A percentile compares a stretch with the other conserved stretches of the same genome.
Conservation (phyloP, 2,329 filamentous ascomycete species). For the Trichoderma sp. region DNA sequence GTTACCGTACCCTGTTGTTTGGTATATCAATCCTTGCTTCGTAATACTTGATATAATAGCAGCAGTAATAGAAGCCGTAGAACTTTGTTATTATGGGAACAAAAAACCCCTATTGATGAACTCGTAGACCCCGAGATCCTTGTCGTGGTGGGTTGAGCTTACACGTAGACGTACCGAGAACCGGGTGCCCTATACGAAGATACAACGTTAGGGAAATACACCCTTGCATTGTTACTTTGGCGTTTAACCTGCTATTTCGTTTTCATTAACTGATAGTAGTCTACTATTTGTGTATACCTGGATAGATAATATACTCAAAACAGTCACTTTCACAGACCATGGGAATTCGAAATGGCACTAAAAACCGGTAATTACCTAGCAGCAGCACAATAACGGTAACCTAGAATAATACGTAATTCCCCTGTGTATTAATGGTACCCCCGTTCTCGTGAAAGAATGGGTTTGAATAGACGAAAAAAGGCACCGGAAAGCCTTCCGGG, state of each 20-base stretch:
- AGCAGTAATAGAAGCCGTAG: neutral
- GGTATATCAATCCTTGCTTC: neutral
- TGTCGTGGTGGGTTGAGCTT: neutral
- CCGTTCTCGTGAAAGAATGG: constrained; percentile 24
- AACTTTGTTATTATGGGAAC: neutral
- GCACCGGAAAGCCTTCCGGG: constrained; percentile 21
- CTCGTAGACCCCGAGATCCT: neutral
- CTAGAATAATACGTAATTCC: constrained; percentile 2
- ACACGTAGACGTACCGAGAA: too few species aligned
- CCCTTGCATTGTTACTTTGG: neutral
- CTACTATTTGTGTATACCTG: neutral
- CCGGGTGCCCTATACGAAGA: neutral
- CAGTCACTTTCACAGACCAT: neutral
- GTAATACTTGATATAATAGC: neutral
- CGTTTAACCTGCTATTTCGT: neutral
- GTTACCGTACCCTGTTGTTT: neutral
- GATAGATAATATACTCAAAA: neutral
- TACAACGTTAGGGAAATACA: neutral
- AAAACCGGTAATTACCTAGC: neutral
- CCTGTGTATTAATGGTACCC: constrained; percentile 28
- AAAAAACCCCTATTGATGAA: constrained; percentile 4
- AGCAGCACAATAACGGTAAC: neutral
- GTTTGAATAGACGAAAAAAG: constrained; percentile 16
- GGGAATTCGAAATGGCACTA: neutral
- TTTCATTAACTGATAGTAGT: neutral